These are phyloP conservation scores for Mariannaea elegans DNA, from an alignment of 2,329 filamentous ascomycete species.

Conservation along the genomic window DNA sequence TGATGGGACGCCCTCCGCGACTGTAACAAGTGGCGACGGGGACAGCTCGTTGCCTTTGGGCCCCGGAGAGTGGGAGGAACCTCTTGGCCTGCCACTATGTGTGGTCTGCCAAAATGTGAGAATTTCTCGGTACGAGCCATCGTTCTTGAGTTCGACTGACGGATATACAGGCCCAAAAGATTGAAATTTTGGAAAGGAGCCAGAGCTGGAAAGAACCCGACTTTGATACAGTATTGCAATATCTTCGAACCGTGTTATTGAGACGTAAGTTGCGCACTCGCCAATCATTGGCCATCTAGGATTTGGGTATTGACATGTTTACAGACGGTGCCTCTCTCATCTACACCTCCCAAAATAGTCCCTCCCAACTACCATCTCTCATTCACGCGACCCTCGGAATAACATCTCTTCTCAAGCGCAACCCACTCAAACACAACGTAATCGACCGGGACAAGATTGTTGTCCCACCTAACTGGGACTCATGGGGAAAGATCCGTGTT, in stretches of 20 bases:
- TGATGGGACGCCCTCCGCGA: constrained; percentile 67
- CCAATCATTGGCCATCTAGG: constrained; percentile 20
- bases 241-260: constrained; percentile 86
- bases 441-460: constrained; percentile 95
- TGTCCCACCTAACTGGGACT: constrained; percentile 97
- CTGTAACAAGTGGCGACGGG: constrained; percentile 62
- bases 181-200: constrained; percentile 88
- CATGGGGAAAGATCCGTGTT: constrained; percentile 95
- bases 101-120: constrained; percentile 95
- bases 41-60: constrained; percentile 80
- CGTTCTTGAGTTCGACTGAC: constrained; percentile 33
- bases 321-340: constrained; percentile 84
- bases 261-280: constrained; percentile 69
- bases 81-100: constrained; percentile 84
- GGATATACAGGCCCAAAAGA: constrained; percentile 75
- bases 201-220: constrained; percentile 95
- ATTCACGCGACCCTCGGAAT: constrained; percentile 88
- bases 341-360: constrained; percentile 80
- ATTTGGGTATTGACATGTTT: constrained; percentile 11
- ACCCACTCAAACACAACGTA: constrained; percentile 86
- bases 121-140: constrained; percentile 21
- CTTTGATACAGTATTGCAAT: constrained; percentile 95
- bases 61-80: constrained; percentile 93
- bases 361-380: constrained; percentile 80
- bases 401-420: constrained; percentile 80